Base-by-base conservation (phyloP, 2,329 filamentous ascomycete genomes). In the Sclerotiophoma versabilis region DNA sequence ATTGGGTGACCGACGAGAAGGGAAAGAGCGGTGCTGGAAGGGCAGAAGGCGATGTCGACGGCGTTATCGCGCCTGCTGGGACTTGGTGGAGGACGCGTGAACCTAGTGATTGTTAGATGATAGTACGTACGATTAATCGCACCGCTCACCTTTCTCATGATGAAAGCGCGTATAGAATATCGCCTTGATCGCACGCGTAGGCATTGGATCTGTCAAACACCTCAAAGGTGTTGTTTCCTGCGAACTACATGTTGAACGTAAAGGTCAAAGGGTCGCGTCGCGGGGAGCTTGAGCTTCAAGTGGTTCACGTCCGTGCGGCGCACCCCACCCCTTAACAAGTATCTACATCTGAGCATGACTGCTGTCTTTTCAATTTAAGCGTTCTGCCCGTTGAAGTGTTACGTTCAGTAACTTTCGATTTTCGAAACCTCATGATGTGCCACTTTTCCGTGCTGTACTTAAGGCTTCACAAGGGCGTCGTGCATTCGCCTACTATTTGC, bases 1-100 rank as follows among this genome's bases (percentile, higher is more conserved):
- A 97, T 72, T 93, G 89, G 14, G 91, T 90, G 63, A 98, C 84
- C 45, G 91, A 87, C 61, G 90, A 86, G 77, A 96, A 98, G 76
- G 92, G 87, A 70, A 97, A 85, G 59, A 96, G 85, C 3, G 88
- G 87, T 10, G 81, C 79, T 69, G 80, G 84, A 62, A 70, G 74
- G 27, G 80, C 71, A 55, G 80, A 69, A 57, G 80, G 56, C 63
- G 74, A 60, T 68, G 51, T 55, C 5, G 70, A 74, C 1, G 75
- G 70, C 8, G 70, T 76, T 60, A 88, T 84, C 52, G 83, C 82
- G 64, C 84, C 84, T 57, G 84, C 79, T 19, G 85, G 85, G 54
- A 87, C 84, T 76, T 87, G 85, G 69, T 87, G 84, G 45, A 87
- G 80, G 57, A 87, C 84, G 68, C 84, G 85, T 23, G 84, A 83